Conservation (phyloP, 495 filamentous ascomycete species). For the Hypomontagnella submonticulosa region DNA sequence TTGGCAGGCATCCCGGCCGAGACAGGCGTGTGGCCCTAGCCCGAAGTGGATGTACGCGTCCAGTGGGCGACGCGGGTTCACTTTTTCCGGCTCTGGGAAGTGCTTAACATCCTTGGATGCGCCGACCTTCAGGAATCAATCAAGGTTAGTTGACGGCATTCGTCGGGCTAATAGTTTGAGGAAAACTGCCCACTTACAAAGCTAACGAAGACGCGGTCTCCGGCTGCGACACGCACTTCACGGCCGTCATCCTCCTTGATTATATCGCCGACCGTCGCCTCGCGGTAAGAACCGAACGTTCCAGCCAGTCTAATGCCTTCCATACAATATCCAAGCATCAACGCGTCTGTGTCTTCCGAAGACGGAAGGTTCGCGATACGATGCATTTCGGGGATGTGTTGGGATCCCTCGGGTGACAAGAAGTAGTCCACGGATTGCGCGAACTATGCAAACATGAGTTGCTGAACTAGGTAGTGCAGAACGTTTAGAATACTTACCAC, state of each 20-base stretch:
- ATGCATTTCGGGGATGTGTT: slow-evolving; percentile 69
- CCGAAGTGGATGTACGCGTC: slow-evolving; percentile 76
- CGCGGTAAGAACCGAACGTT: slow-evolving; percentile 62
- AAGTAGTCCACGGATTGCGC: slow-evolving; percentile 85
- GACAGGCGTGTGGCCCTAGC: slow-evolving; percentile 68
- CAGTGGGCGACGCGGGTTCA: slow-evolving; percentile 74
- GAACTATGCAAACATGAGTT: slow-evolving; percentile 54
- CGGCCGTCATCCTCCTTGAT: slow-evolving; percentile 64
- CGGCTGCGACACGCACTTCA: slow-evolving; percentile 53
- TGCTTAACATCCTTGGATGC: slow-evolving; percentile 68
- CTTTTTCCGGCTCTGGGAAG: slow-evolving; percentile 75
- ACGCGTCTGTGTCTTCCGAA: slow-evolving; percentile 47
- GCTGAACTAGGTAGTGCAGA: not conserved
- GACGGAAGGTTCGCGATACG: slow-evolving; percentile 56
- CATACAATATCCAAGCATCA: slow-evolving; percentile 63
- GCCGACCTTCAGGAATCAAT: slow-evolving; percentile 60
- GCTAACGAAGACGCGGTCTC: slow-evolving; percentile 59
- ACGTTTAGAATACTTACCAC: slow-evolving; percentile 52
- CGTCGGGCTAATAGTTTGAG: slow-evolving; percentile 50
- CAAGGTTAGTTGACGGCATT: slow-evolving; percentile 60
- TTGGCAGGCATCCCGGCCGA: slow-evolving; percentile 70
- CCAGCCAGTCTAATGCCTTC: slow-evolving; percentile 64
- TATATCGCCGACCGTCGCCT: slow-evolving; percentile 56
- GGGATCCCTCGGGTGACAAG: slow-evolving; percentile 63
- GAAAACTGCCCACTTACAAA: slow-evolving; percentile 65